Conservation (phyloP, 2,329 filamentous ascomycete genomes). For the Penicillium aurantiogriseum region DNA sequence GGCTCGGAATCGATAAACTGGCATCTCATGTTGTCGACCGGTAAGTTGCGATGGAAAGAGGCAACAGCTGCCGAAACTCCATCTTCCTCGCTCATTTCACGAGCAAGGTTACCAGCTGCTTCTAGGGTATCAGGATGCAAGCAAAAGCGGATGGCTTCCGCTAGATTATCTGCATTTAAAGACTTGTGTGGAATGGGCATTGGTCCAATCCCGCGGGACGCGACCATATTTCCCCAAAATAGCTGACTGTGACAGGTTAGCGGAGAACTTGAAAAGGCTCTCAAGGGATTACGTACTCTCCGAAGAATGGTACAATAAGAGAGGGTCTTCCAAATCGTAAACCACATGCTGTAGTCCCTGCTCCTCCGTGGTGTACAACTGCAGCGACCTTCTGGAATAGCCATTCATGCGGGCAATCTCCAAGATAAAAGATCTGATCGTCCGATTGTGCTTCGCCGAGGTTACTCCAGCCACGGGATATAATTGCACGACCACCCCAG, state of each 20-base stretch:
- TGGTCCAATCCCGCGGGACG: constrained; percentile 49
- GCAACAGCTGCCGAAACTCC: constrained; percentile 43
- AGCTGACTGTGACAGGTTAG: constrained; percentile 37
- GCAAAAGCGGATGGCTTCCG: constrained; percentile 47
- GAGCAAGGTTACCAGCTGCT: constrained; percentile 38
- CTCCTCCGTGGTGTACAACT: constrained; percentile 58
- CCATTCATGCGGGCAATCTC: constrained; percentile 57
- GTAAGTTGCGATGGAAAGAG: constrained; percentile 44
- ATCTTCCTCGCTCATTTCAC: constrained; percentile 43
- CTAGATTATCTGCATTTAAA: constrained; percentile 46
- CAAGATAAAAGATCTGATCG: constrained; percentile 48
- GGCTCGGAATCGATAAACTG: constrained; percentile 21
- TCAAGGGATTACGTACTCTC: constrained; percentile 34
- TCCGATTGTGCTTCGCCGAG: constrained; percentile 35
- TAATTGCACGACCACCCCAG: constrained; percentile 50
- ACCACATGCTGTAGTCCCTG: constrained; percentile 56
- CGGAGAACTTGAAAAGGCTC: fast-evolving
- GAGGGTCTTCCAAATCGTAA: constrained; percentile 53
- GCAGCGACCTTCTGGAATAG: constrained; percentile 55
- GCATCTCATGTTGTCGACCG: constrained; percentile 22
- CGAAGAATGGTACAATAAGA: constrained; percentile 56
- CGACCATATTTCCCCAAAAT: constrained; percentile 55
- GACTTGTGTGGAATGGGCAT: constrained; percentile 47
- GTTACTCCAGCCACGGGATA: constrained; percentile 55
- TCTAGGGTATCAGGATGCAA: constrained; percentile 37